Evolutionary conservation across 768 basidiomycete genomes (phyloP), one percentile per base, ranked within the genome.

Genomic region (Thelephora aurantiotincta): DNA sequence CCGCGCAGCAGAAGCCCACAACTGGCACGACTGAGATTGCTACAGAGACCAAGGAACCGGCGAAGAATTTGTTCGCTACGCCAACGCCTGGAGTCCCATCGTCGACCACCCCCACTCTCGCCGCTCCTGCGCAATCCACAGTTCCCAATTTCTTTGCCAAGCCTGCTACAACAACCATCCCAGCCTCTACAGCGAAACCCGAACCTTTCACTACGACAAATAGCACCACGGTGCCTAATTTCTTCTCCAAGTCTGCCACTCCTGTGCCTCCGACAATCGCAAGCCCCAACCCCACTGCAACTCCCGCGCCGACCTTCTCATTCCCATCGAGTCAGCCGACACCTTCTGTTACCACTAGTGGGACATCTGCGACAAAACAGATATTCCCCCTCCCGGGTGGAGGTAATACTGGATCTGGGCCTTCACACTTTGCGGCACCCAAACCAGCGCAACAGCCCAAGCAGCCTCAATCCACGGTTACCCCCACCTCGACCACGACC

Each of bases 81-180:
- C 45, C 52, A 23, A 35, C 55, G 33, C 48, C 63, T 49, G 16
- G 22, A 19, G 20, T 45, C 2, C 45, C 44, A 35, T 30, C 43
- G 11, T 48, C 47, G 37, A 37, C 41, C 19, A 16, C 47, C 11
- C 46, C 41, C 19, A 16, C 47, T 12, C 46, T 46, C n/a, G n/a
- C 51, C 20, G 47, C 50, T 16, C 16, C 52, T 38, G 41, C 52
- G 18, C 42, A 38, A n/a, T 9, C 49, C 6, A 30, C 54, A 16
- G 44, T 58, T 19, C 57, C 65, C 23, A 63, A 60, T 48, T 60
- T 64, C 51, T 63, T 65, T 35, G 51, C 51, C 20, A 64, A 69
- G 47, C 60, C 59, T 3, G 30, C 42, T 12, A 43, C 42, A 7
- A 43, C 42, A 30, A 22, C 42, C 42, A 30, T 30, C 5, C 26